A percentile compares a stretch with the other conserved stretches of the same genome.
phyloP scores from a whole-genome alignment of 768 basidiomycete species.

The Mycena epipterygia region DNA sequence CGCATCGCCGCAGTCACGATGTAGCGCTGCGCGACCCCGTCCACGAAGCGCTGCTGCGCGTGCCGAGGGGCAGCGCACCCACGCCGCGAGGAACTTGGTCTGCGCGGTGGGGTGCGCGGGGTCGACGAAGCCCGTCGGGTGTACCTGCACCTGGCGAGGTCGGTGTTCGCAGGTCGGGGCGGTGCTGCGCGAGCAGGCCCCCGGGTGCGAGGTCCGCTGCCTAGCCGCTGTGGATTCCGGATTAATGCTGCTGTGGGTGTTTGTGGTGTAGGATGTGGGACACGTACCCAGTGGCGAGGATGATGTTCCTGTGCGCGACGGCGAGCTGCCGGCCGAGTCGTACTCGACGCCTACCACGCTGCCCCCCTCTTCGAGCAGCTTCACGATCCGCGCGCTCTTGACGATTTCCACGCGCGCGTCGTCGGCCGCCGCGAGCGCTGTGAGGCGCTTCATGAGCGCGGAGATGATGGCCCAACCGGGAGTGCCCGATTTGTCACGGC shows the following conservation, averaged over 20 bases:
- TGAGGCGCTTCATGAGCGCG: slow-evolving; percentile 42
- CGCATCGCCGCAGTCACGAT: slow-evolving; percentile 41
- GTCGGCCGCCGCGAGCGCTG: background rate
- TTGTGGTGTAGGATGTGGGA: too few species aligned
- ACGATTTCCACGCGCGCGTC: slow-evolving; percentile 31
- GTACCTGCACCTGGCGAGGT: slow-evolving; percentile 43
- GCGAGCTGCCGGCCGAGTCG: slow-evolving; percentile 26
- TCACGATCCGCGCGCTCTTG: slow-evolving; percentile 39
- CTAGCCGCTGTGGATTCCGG: slow-evolving; percentile 36
- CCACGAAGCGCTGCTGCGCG: slow-evolving; percentile 79
- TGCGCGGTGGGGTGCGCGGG: slow-evolving; percentile 77
- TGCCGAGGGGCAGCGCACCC: slow-evolving; percentile 81
- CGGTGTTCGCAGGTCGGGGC: slow-evolving; percentile 44
- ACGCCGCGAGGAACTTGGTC: slow-evolving; percentile 86
- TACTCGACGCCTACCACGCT: slow-evolving; percentile 43
- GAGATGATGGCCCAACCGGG: slow-evolving; percentile 45
- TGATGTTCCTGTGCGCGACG: slow-evolving; percentile 31
- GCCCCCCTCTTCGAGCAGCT: slow-evolving; percentile 36
- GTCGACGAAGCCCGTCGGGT: slow-evolving; percentile 60
- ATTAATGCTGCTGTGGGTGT: background rate
- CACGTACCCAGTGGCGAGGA: slow-evolving; percentile 41
- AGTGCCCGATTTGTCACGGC: slow-evolving; percentile 41
- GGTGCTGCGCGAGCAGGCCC: slow-evolving; percentile 38
- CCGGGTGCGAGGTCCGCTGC: slow-evolving; percentile 40
- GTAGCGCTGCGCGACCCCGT: slow-evolving; percentile 76